phyloP scores from a whole-genome alignment of 140 eudicot species.

The Senecio squalidus region DNA sequence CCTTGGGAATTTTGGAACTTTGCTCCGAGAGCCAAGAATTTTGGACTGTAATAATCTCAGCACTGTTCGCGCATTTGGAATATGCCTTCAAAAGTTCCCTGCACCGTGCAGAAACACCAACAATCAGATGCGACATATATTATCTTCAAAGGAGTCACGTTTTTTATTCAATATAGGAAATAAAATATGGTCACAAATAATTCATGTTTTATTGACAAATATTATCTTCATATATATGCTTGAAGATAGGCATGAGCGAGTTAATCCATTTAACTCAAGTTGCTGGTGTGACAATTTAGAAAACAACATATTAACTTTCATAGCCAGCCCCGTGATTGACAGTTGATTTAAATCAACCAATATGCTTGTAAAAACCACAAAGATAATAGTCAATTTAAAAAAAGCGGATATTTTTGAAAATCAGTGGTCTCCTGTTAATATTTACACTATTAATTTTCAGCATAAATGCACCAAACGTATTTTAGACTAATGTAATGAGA shows the following conservation, averaged over 20 bases:
- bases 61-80: conserved; percentile 77
- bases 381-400: not conserved
- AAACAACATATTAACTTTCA: not conserved
- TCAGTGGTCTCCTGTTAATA: not conserved
- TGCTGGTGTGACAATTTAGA: not conserved
- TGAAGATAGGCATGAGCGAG: not conserved
- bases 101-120: conserved; percentile 9
- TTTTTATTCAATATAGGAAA: not conserved
- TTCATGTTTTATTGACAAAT: not conserved
- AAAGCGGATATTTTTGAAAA: not conserved
- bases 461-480: too few species aligned
- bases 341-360: not conserved
- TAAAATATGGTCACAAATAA: not conserved
- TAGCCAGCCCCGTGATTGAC: not conserved
- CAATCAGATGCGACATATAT: not conserved
- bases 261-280: not conserved
- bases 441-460: too few species aligned
- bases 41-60: conserved; percentile 77
- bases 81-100: conserved; percentile 89
- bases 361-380: not conserved
- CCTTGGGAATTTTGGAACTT: conserved; percentile 36
- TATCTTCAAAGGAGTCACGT: not conserved
- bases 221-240: not conserved
- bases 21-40: conserved; percentile 90
- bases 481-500: too few species aligned